Evolutionary conservation across 805 yeast genomes (phyloP).

Genomic region (Yarrowia sp.): DNA sequence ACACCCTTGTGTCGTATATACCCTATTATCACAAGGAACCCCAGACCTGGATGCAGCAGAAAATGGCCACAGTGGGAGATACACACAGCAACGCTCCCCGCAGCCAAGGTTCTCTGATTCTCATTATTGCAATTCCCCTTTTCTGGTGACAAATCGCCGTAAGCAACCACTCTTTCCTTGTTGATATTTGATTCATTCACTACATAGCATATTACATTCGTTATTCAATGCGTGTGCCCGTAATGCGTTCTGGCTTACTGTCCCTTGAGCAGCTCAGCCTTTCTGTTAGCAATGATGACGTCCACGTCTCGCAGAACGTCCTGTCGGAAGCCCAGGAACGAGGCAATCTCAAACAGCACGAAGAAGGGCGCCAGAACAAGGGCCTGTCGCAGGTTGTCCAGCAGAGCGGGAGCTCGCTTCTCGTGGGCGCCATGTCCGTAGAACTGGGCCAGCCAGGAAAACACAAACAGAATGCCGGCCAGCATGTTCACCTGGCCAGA

Average conservation of each 20-base stretch:
- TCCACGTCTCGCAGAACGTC: slow-evolving; percentile 61
- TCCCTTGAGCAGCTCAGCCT: slow-evolving; percentile 43
- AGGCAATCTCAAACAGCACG: slow-evolving; percentile 78
- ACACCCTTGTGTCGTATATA: slow-evolving; percentile 5
- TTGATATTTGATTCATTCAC: slow-evolving; percentile 4
- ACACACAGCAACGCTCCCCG: slow-evolving; percentile 16
- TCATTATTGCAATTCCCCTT: slow-evolving; percentile 11
- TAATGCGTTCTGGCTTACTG: background rate
- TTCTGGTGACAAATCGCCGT: slow-evolving; percentile 1
- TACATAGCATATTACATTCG: slow-evolving; percentile 26
- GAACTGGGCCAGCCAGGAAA: slow-evolving; percentile 83
- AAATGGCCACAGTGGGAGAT: slow-evolving; percentile 3
- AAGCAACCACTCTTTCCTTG: background rate
- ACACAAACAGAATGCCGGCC: slow-evolving; percentile 56
- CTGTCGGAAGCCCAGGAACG: slow-evolving; percentile 66
- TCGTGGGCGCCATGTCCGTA: slow-evolving; percentile 88
- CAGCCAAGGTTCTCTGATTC: slow-evolving; percentile 7
- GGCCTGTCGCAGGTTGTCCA: slow-evolving; percentile 84
- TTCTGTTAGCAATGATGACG: slow-evolving; percentile 50
- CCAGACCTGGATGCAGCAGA: slow-evolving; percentile 5
- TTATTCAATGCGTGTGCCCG: background rate
- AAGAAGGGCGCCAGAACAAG: slow-evolving; percentile 90
- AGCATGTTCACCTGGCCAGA: slow-evolving; percentile 44
- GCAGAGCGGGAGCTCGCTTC: slow-evolving; percentile 80
- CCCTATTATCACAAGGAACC: slow-evolving; percentile 18